Conservation (phyloP, 2,329 filamentous ascomycete genomes). For the Pseudocercospora crystallina region DNA sequence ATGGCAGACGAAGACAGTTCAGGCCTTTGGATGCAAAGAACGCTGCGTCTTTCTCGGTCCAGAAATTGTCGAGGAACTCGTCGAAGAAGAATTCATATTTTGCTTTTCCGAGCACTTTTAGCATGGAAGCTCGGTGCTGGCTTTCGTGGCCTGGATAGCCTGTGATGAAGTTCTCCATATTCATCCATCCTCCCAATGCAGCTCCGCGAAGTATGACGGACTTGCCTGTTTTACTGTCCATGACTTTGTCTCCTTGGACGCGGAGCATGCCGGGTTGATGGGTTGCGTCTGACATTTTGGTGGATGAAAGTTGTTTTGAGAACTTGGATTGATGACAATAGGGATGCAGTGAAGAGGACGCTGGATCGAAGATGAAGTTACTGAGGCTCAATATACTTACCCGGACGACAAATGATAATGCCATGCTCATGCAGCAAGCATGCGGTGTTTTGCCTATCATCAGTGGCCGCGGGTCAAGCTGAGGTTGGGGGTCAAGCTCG, state of each 20-base stretch:
- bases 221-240: constrained; percentile 45
- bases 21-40: constrained; percentile 58
- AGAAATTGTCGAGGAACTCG: constrained; percentile 58
- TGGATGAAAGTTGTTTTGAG: too few species aligned
- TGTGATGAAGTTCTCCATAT: constrained; percentile 54
- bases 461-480: too few species aligned
- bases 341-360: too few species aligned
- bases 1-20: constrained; percentile 60
- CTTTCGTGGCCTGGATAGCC: constrained; percentile 61
- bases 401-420: too few species aligned
- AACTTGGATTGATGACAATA: too few species aligned
- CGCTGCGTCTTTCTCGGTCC: constrained; percentile 58
- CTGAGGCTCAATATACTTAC: too few species aligned
- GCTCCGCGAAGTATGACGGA: constrained; percentile 51
- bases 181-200: constrained; percentile 49
- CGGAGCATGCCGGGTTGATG: constrained; percentile 14
- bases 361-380: too few species aligned
- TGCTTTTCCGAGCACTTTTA: constrained; percentile 54
- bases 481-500: too few species aligned
- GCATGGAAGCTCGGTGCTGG: constrained; percentile 56
- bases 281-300: constrained; percentile 5
- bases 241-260: constrained; percentile 46
- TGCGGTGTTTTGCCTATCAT: too few species aligned
- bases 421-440: too few species aligned
- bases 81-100: constrained; percentile 63